Conservation (phyloP, 2,329 filamentous ascomycete species). For the Pezicula radicicola region DNA sequence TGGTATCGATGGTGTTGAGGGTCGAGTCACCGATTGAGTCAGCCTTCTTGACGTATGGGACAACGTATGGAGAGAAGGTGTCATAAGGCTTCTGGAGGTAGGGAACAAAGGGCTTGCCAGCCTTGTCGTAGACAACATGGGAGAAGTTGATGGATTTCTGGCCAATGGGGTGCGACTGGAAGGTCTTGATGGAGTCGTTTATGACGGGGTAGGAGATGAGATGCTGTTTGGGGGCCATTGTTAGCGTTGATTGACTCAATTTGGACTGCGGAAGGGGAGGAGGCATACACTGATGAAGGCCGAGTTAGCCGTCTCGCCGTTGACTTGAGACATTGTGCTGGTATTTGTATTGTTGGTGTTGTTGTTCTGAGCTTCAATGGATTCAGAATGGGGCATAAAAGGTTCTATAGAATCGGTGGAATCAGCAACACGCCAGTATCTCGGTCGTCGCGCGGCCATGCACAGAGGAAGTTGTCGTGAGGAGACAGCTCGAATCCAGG, state of each 20-base stretch:
- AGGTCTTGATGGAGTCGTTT: slow-evolving; percentile 71
- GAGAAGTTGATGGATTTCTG: slow-evolving; percentile 77
- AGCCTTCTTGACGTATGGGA: slow-evolving; percentile 79
- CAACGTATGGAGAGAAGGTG: slow-evolving; percentile 56
- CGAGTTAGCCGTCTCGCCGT: slow-evolving; percentile 47
- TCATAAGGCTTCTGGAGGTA: slow-evolving; percentile 74
- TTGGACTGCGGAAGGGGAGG: not conserved
- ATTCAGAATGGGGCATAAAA: slow-evolving; percentile 17
- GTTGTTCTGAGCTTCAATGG: not conserved
- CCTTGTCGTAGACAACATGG: slow-evolving; percentile 68
- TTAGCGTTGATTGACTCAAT: slow-evolving; percentile 7
- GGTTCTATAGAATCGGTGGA: not conserved
- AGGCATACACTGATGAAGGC: slow-evolving; percentile 47
- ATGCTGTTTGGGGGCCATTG: slow-evolving; percentile 54
- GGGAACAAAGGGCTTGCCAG: slow-evolving; percentile 75
- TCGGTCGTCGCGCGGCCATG: not conserved
- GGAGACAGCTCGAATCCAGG: not conserved
- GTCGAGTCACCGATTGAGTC: slow-evolving; percentile 74
- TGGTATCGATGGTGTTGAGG: slow-evolving; percentile 66
- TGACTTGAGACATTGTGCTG: slow-evolving; percentile 41
- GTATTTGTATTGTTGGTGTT: slow-evolving; percentile 2
- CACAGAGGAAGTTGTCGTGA: not conserved
- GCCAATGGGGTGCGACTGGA: slow-evolving; percentile 80
- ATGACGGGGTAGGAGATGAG: slow-evolving; percentile 81
- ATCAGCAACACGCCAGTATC: not conserved